Percentiles rank a stretch among this genome's conserved stretches.
phyloP scores from a whole-genome alignment of 768 basidiomycete genomes.

The Pleurotus cornucopiae region DNA sequence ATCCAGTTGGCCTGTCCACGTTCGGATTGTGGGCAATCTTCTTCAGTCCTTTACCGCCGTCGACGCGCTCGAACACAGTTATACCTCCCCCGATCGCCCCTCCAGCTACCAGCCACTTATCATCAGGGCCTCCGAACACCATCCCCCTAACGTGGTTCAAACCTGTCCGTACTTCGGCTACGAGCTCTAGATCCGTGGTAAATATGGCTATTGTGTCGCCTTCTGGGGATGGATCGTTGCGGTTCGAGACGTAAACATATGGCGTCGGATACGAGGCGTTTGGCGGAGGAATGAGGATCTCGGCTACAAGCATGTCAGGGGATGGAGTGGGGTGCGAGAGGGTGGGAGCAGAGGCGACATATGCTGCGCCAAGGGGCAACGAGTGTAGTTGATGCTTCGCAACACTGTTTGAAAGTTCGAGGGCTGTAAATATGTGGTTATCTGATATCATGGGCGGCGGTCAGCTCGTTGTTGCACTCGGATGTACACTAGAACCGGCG shows the following conservation, averaged over 20 bases:
- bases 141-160: slow-evolving; percentile 69
- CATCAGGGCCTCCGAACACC: slow-evolving; percentile 57
- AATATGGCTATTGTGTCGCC: slow-evolving; percentile 77
- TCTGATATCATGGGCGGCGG: slow-evolving; percentile 31
- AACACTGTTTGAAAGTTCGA: slow-evolving; percentile 61
- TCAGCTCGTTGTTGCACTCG: neutral
- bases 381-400: slow-evolving; percentile 50
- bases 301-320: slow-evolving; percentile 62
- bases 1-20: slow-evolving; percentile 47
- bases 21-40: slow-evolving; percentile 43
- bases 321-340: slow-evolving; percentile 40
- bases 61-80: slow-evolving; percentile 64
- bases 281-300: slow-evolving; percentile 57
- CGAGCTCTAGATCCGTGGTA: slow-evolving; percentile 46
- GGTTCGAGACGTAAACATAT: slow-evolving; percentile 72
- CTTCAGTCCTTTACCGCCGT: slow-evolving; percentile 53
- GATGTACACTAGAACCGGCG: slow-evolving; percentile 15
- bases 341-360: slow-evolving; percentile 42
- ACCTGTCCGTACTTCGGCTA: slow-evolving; percentile 64
- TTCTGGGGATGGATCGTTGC: slow-evolving; percentile 63
- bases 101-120: slow-evolving; percentile 60
- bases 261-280: slow-evolving; percentile 47
- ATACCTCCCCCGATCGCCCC: slow-evolving; percentile 63
- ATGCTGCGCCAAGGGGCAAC: slow-evolving; percentile 33
- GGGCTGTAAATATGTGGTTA: slow-evolving; percentile 58